These are phyloP conservation scores for Mycena haematopus DNA, from an alignment of 768 basidiomycete genomes.

Conservation along the genomic window DNA sequence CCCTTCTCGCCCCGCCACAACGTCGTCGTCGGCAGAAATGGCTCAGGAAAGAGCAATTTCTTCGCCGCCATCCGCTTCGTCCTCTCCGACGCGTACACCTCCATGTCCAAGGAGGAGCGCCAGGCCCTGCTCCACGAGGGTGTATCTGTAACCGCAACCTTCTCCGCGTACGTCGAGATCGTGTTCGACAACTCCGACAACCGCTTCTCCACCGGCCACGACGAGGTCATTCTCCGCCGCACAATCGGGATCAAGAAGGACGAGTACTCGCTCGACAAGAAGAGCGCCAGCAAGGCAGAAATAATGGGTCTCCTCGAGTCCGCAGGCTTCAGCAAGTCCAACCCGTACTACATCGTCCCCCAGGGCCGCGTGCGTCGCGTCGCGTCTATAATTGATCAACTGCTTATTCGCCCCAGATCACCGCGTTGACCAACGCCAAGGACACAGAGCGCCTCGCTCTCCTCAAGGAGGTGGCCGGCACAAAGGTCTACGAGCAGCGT, in stretches of 20 bases:
- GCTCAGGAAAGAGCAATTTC: conserved; percentile 98
- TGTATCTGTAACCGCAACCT: conserved; percentile 82
- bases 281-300: conserved; percentile 94
- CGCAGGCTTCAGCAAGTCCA: conserved; percentile 97
- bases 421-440: conserved; percentile 94
- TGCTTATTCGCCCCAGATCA: conserved; percentile 65
- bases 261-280: conserved; percentile 96
- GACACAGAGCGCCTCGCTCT: conserved; percentile 92
- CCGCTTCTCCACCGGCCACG: conserved; percentile 90
- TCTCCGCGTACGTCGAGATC: conserved; percentile 95
- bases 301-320: conserved; percentile 97
- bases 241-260: conserved; percentile 99
- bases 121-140: conserved; percentile 95
- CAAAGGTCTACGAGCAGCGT: conserved; percentile 96
- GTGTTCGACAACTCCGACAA: conserved; percentile 95
- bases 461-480: conserved; percentile 98
- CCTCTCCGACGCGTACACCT: conserved; percentile 95
- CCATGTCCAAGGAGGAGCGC: conserved; percentile 92
- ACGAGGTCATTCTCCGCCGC: conserved; percentile 86
- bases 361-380: conserved; percentile 83
- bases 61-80: conserved; percentile 98
- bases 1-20: conserved; percentile 95
- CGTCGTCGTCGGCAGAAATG: conserved; percentile 97
- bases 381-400: not conserved
- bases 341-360: conserved; percentile 99